Evolutionary conservation across 23 red algal species (phyloP).

Genomic region (Pyropia haitanensis): DNA sequence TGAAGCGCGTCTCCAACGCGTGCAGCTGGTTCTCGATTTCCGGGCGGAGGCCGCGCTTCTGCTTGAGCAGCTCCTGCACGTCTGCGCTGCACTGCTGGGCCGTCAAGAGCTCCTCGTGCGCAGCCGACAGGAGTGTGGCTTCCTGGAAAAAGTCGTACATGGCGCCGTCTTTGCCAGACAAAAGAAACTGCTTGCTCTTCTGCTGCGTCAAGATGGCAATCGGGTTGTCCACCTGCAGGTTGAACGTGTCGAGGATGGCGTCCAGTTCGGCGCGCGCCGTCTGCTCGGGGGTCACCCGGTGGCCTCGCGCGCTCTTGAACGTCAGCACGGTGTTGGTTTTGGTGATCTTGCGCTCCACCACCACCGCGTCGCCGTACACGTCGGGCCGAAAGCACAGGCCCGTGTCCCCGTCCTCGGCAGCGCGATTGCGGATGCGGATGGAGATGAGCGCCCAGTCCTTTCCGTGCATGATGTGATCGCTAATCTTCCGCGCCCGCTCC

Average conservation of each 20-base stretch:
- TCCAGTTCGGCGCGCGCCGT: conserved; percentile 52
- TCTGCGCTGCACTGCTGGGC: conserved; percentile 19
- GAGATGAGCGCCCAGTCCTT: conserved; percentile 25
- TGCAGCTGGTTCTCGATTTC: conserved; percentile 22
- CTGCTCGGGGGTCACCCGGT: conserved; percentile 14
- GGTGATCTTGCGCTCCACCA: conserved; percentile 49
- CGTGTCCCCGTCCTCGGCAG: conserved; percentile 1
- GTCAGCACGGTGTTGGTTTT: conserved; percentile 34
- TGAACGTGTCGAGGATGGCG: conserved; percentile 72
- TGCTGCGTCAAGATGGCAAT: conserved; percentile 84
- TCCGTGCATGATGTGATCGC: conserved; percentile 49
- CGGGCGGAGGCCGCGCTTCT: conserved; percentile 31
- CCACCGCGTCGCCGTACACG: conserved; percentile 72
- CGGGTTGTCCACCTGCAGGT: conserved; percentile 82
- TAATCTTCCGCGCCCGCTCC: conserved; percentile 44
- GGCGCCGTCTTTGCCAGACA: conserved; percentile 37
- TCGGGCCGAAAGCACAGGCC: conserved; percentile 53
- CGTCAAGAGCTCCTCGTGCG: conserved; percentile 41
- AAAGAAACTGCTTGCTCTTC: conserved; percentile 75
- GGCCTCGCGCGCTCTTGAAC: conserved; percentile 25
- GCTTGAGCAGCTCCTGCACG: conserved; percentile 9
- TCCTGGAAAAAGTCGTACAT: conserved; percentile 73
- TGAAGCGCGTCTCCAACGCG: conserved; percentile 22
- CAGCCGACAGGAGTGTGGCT: conserved; percentile 59
- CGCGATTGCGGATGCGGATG: conserved; percentile 63